phyloP scores from a whole-genome alignment of 306 rosid genomes.

The Quillaja saponaria region DNA sequence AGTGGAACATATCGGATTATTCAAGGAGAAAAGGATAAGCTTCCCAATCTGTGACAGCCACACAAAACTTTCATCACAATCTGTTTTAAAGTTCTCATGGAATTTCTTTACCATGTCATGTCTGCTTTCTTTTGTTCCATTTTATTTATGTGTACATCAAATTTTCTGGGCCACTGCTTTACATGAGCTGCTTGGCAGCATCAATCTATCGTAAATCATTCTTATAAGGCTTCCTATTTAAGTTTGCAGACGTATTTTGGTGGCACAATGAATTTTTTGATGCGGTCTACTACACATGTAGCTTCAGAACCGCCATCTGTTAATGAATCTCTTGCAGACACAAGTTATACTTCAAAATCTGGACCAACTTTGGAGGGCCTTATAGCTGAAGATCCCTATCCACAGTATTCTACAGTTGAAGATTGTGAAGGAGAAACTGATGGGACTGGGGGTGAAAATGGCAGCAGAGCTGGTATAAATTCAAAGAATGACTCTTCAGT shows the following conservation, averaged over 20 bases:
- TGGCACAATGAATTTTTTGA: conserved; percentile 72
- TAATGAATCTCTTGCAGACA: conserved; percentile 45
- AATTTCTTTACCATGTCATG: neutral
- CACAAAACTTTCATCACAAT: neutral
- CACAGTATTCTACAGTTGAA: conserved; percentile 41
- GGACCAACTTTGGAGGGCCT: conserved; percentile 53
- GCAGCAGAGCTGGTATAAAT: conserved; percentile 29
- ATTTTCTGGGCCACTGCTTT: too few relatives aligned
- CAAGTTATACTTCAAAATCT: conserved; percentile 44
- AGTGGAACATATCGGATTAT: too few relatives aligned
- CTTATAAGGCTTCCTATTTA: neutral
- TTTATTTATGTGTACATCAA: neutral
- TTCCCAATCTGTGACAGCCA: too few relatives aligned
- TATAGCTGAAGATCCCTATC: conserved; percentile 51
- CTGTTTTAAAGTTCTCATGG: neutral
- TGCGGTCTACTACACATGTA: conserved; percentile 52
- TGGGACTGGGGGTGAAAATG: conserved; percentile 47
- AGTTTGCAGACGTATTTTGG: conserved; percentile 35
- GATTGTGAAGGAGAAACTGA: conserved; percentile 50
- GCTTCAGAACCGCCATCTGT: conserved; percentile 46
- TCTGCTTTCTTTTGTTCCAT: neutral
- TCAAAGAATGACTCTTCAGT: conserved; percentile 38
- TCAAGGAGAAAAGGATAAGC: too few relatives aligned
- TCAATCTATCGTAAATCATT: neutral
- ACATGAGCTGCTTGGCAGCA: neutral